Evolutionary conservation across 2,329 filamentous ascomycete genomes (phyloP).

Genomic region (Beauveria pseudobassiana): DNA sequence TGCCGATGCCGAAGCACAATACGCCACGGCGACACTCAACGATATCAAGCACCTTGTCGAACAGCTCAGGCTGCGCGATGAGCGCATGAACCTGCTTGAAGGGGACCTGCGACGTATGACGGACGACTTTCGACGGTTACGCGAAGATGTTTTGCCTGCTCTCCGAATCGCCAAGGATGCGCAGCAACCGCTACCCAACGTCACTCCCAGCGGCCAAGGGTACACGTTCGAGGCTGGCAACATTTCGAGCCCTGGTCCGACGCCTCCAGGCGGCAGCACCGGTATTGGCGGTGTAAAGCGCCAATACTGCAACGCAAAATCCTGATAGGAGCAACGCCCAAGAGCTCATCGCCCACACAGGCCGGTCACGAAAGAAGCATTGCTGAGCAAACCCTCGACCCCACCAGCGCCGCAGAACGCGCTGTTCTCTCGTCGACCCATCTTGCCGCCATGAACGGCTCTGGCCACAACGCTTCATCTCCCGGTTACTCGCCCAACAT

Average conservation of each 20-base stretch:
- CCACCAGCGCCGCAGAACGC: slow-evolving; percentile 59
- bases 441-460: slow-evolving; percentile 61
- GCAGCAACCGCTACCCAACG: slow-evolving; percentile 71
- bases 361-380: slow-evolving; percentile 58
- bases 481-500: slow-evolving; percentile 59
- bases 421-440: slow-evolving; percentile 62
- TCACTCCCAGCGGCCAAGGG: slow-evolving; percentile 26
- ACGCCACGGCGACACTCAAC: slow-evolving; percentile 81
- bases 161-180: slow-evolving; percentile 87
- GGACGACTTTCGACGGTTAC: slow-evolving; percentile 79
- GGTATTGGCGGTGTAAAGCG: slow-evolving; percentile 60
- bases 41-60: slow-evolving; percentile 89
- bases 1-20: slow-evolving; percentile 79
- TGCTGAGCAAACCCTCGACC: slow-evolving; percentile 60
- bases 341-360: slow-evolving; percentile 69
- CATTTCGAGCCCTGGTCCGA: slow-evolving; percentile 48
- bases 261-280: slow-evolving; percentile 39
- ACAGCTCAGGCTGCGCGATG: slow-evolving; percentile 81
- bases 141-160: slow-evolving; percentile 87
- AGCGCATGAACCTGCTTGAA: slow-evolving; percentile 78
- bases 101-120: slow-evolving; percentile 74
- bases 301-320: slow-evolving; percentile 70
- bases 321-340: slow-evolving; percentile 63
- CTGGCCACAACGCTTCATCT: slow-evolving; percentile 41
- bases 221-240: slow-evolving; percentile 43